A percentile compares a stretch with the other conserved stretches of the same genome.
phyloP scores from a whole-genome alignment of 1,284 basidiomycete genomes.

The Ganoderma boninense region DNA sequence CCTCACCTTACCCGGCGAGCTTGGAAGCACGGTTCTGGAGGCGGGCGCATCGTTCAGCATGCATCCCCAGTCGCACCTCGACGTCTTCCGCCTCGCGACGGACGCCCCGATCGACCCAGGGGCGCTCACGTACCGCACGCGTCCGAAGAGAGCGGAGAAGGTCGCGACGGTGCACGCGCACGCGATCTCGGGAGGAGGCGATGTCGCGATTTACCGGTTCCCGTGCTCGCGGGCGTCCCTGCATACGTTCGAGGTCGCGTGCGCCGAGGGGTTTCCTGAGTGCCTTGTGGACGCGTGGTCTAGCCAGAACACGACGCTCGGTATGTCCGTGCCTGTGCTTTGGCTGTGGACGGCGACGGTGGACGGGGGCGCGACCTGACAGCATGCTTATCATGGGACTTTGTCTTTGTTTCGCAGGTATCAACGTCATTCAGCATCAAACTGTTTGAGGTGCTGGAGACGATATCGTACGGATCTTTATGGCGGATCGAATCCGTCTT shows the following conservation, averaged over 20 bases:
- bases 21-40: not conserved
- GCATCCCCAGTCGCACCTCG: constrained; percentile 12
- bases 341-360: too few relatives aligned
- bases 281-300: constrained; percentile 26
- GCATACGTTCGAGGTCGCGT: constrained; percentile 24
- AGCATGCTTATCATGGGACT: not conserved
- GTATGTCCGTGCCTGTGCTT: not conserved
- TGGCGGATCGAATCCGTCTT: not conserved
- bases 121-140: constrained; percentile 24
- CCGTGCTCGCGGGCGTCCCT: constrained; percentile 16
- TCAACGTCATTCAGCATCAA: not conserved
- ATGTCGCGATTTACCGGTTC: constrained; percentile 7
- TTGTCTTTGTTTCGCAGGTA: not conserved
- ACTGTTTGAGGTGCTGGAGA: not conserved
- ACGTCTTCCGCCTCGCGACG: constrained; percentile 23
- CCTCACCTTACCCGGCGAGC: not conserved
- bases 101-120: constrained; percentile 16
- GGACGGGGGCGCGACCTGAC: not conserved
- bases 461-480: not conserved
- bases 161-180: constrained; percentile 13
- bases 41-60: constrained; percentile 17
- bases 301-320: constrained; percentile 20
- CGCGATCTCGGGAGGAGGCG: not conserved
- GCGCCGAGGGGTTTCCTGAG: constrained; percentile 8
- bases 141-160: constrained; percentile 15